Evolutionary conservation across 345 rosid genomes (phyloP).

Genomic region (Dipteronia dyeriana): DNA sequence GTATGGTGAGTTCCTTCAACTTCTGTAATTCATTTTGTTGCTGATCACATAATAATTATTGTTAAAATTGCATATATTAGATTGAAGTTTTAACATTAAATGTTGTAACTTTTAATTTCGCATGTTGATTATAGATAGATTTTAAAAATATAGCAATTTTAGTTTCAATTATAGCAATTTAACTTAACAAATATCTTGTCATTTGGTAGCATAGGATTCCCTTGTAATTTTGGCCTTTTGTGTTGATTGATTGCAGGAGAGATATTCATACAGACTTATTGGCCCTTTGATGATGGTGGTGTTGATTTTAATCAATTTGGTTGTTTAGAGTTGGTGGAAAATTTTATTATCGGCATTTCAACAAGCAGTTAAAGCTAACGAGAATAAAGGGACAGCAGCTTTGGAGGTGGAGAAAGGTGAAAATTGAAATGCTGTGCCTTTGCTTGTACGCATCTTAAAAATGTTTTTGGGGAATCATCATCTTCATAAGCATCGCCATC

Average conservation of each 20-base stretch:
- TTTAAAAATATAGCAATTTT: background rate
- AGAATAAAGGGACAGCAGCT: slow-evolving; percentile 14
- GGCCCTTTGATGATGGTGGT: slow-evolving; percentile 2
- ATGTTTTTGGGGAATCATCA: background rate
- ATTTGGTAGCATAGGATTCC: background rate
- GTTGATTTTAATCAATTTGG: slow-evolving; percentile 6
- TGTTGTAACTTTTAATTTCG: background rate
- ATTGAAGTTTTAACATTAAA: background rate
- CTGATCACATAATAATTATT: background rate
- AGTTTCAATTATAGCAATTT: background rate
- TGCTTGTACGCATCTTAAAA: slow-evolving; percentile 19
- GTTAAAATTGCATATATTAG: background rate
- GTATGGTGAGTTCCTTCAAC: slow-evolving; percentile 35
- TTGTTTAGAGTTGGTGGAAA: background rate
- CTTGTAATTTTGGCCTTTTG: background rate
- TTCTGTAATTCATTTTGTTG: background rate
- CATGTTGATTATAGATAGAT: background rate
- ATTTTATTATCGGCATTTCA: background rate
- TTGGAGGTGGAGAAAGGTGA: slow-evolving; percentile 26
- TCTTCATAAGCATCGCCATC: background rate
- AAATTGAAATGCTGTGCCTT: slow-evolving; percentile 25
- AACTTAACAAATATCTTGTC: too few species aligned
- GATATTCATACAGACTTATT: background rate
- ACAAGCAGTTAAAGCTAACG: background rate
- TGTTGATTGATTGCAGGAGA: slow-evolving; percentile 17